phyloP scores from a whole-genome alignment of 2,329 filamentous ascomycete genomes.

The Parastagonospora nodorum region DNA sequence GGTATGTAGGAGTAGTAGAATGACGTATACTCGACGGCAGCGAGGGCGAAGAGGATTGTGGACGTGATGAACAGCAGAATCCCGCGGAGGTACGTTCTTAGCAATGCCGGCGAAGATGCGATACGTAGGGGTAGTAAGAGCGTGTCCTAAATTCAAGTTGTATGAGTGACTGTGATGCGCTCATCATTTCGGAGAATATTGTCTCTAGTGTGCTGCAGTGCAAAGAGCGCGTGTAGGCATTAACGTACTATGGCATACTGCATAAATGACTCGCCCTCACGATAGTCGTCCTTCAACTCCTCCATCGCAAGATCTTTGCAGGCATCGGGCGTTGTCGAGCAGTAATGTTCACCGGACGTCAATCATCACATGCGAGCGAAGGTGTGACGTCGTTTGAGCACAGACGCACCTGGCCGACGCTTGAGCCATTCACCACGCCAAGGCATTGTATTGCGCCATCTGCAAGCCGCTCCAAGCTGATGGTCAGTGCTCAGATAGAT shows the following conservation, averaged over 20 bases:
- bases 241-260: slow-evolving; percentile 26
- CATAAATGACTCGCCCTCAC: slow-evolving; percentile 16
- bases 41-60: slow-evolving; percentile 61
- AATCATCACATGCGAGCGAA: slow-evolving; percentile 31
- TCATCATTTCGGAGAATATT: too few relatives aligned
- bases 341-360: slow-evolving; percentile 10
- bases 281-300: slow-evolving; percentile 24
- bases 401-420: slow-evolving; percentile 6
- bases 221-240: neutral
- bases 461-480: slow-evolving; percentile 16
- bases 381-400: slow-evolving; percentile 39
- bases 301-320: slow-evolving; percentile 22
- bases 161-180: neutral
- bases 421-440: slow-evolving; percentile 24
- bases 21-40: slow-evolving; percentile 64
- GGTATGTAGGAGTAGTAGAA: slow-evolving; percentile 75
- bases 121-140: slow-evolving; percentile 60
- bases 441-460: slow-evolving; percentile 8
- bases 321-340: slow-evolving; percentile 1
- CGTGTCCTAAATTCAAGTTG: slow-evolving; percentile 51
- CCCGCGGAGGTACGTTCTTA: slow-evolving; percentile 67
- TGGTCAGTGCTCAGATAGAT: slow-evolving; percentile 16
- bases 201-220: neutral
- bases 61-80: slow-evolving; percentile 60
- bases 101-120: slow-evolving; percentile 65